These are phyloP conservation scores for Entomophthora muscae DNA, from an alignment of 371 early-diverging fungal species.

Conservation along the genomic window DNA sequence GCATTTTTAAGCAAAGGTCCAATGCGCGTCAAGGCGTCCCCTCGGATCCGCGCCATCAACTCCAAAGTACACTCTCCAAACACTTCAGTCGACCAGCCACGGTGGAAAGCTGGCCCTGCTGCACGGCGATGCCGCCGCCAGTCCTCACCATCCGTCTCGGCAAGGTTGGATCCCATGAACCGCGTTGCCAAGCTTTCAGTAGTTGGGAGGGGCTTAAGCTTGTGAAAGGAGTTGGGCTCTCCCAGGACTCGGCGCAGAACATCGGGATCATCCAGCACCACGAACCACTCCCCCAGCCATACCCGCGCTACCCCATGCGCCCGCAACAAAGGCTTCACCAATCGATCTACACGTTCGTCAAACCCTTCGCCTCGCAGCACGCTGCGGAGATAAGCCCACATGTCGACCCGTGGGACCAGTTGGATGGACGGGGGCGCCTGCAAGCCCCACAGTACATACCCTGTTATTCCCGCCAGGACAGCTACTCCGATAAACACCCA, in stretches of 20 bases:
- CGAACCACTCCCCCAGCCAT: neutral
- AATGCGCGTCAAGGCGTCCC: neutral
- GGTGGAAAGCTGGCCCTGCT: constrained; percentile 6
- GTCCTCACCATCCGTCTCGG: neutral
- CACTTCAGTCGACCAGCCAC: neutral
- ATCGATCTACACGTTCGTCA: neutral
- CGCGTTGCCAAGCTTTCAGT: neutral
- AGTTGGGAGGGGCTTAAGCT: neutral
- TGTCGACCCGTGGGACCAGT: neutral
- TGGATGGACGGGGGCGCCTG: neutral
- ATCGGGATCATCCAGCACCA: neutral
- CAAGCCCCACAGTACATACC: neutral
- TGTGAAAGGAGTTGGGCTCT: neutral
- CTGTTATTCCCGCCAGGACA: neutral
- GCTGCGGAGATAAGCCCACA: neutral
- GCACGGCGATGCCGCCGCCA: neutral
- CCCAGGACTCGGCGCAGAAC: neutral
- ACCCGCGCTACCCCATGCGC: neutral
- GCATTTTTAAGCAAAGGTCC: neutral
- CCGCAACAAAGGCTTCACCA: neutral
- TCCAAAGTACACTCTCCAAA: neutral
- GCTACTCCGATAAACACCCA: neutral
- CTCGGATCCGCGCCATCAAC: neutral
- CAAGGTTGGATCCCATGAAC: neutral
- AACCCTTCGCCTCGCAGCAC: neutral